Conservation (phyloP, 805 yeast genomes). For the Spathaspora hagerdaliae region DNA sequence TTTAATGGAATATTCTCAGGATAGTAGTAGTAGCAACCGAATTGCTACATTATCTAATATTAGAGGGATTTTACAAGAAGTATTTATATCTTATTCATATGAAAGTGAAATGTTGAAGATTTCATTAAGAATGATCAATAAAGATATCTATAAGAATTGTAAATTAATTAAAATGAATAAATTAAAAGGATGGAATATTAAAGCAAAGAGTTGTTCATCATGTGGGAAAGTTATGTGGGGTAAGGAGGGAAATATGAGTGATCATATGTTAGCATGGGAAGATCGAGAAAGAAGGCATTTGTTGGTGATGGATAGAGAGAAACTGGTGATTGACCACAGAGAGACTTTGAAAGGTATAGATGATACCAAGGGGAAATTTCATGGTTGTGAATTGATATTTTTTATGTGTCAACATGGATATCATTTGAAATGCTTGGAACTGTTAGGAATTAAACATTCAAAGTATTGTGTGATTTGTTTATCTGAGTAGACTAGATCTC, state of each 20-base stretch:
- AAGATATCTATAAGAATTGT: constrained; percentile 49
- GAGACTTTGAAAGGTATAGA: too few relatives aligned
- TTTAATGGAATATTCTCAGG: constrained; percentile 40
- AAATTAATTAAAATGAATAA: constrained; percentile 37
- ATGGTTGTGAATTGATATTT: constrained; percentile 39
- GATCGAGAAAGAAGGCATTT: constrained; percentile 20
- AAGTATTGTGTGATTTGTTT: constrained; percentile 22
- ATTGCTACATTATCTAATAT: constrained; percentile 57
- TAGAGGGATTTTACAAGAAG: constrained; percentile 55
- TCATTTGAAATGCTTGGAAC: constrained; percentile 53
- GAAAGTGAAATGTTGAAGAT: constrained; percentile 55
- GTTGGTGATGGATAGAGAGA: constrained; percentile 4
- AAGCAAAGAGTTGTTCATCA: constrained; percentile 58
- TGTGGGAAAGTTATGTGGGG: constrained; percentile 81
- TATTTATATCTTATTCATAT: constrained; percentile 59
- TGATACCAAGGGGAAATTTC: constrained; percentile 5
- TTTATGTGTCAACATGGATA: constrained; percentile 68
- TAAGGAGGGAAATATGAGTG: constrained; percentile 45
- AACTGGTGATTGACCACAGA: too few relatives aligned
- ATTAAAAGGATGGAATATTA: constrained; percentile 56
- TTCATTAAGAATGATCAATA: constrained; percentile 52
- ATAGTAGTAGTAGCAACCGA: constrained; percentile 14
- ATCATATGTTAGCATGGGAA: constrained; percentile 57
- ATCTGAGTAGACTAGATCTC: too few relatives aligned
- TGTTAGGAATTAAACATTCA: constrained; percentile 25